Percentiles rank a stretch among this genome's conserved stretches.
These are phyloP conservation scores for Pseudogymnoascus sp. DNA, from an alignment of 2,329 filamentous ascomycete genomes.

Conservation along the genomic window DNA sequence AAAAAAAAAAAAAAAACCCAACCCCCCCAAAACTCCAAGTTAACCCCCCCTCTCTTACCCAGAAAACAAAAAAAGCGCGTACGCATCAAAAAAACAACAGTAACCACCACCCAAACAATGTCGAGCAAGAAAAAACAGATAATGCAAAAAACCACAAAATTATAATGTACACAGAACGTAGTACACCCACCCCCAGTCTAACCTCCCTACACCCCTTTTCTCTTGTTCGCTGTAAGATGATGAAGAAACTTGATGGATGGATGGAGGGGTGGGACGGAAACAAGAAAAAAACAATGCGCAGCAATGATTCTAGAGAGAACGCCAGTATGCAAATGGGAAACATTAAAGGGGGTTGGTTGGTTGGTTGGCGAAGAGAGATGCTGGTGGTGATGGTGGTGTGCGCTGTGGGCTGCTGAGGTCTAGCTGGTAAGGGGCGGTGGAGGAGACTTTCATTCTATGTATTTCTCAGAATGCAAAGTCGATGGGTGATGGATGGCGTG, in stretches of 20 bases:
- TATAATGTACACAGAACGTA: conserved; percentile 5
- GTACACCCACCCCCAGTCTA: not conserved
- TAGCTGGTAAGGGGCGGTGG: not conserved
- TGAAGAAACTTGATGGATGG: not conserved
- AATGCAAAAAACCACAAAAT: not conserved
- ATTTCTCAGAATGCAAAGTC: not conserved
- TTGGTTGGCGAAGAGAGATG: not conserved
- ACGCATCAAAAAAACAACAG: not conserved
- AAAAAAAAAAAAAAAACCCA: not conserved
- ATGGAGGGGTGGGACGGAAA: not conserved
- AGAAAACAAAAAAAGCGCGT: not conserved
- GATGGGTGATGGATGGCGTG: not conserved
- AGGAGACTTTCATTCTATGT: not conserved
- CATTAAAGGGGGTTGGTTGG: not conserved
- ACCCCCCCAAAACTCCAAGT: no score
- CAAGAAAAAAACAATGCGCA: not conserved
- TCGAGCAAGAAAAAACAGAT: not conserved
- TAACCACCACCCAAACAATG: not conserved
- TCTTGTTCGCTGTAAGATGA: not conserved
- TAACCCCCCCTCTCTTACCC: no score
- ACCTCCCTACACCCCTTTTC: not conserved
- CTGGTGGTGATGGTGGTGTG: not conserved
- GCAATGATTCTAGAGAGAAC: not conserved
- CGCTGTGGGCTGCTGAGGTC: not conserved
- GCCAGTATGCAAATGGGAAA: not conserved